Evolutionary conservation across 2,329 filamentous ascomycete species (phyloP), one percentile per base, ranked within the genome.

Genomic region (Claviceps digitariae): DNA sequence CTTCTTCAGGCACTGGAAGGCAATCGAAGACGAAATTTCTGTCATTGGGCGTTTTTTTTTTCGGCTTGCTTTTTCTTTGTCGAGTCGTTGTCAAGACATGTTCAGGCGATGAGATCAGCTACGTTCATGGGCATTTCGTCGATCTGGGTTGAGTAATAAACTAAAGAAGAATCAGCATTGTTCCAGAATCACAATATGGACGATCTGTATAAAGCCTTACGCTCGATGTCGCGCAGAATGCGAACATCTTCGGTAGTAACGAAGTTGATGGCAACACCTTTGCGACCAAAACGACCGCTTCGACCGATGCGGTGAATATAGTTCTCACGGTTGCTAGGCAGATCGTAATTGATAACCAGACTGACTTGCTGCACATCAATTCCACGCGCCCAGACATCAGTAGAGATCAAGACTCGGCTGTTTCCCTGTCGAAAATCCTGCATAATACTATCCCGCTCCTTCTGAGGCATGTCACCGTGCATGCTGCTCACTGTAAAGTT

Each of bases 121-220:
- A 88, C 88, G 66, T 96, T 96, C 90, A 96, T 96, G 20, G 90
- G 90, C 90, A 96, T 96, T 75, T 96, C 90, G 63, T 96, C 90
- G 61, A 96, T 95, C 74, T 96, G 90, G 48, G 90, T 95, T 17
- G 88, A 94, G 72, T 95, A 95, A 74, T 94, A 95, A 64, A 95
- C 84, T 89, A 58, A 12, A 43, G 53, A 50, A 20, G 47, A 52
- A 57, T 76, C 58, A 76, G 72, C 54, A 54, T 50, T 9, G 7
- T 20, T n/a, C 13, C 41, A 6, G 23, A 27, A 9, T 8, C 17
- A 50, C 17, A 15, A 10, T 47, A 1, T 2, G 21, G n/a, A 34
- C 77, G 4, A 45, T 13, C 4, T 4, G 15, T 36, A 7, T n/a
- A 38, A 7, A 17, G 36, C n/a, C 83, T 72, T 74, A 90, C 86